Base-by-base conservation (phyloP, 2,329 filamentous ascomycete genomes). In the Talaromyces atroroseus region DNA sequence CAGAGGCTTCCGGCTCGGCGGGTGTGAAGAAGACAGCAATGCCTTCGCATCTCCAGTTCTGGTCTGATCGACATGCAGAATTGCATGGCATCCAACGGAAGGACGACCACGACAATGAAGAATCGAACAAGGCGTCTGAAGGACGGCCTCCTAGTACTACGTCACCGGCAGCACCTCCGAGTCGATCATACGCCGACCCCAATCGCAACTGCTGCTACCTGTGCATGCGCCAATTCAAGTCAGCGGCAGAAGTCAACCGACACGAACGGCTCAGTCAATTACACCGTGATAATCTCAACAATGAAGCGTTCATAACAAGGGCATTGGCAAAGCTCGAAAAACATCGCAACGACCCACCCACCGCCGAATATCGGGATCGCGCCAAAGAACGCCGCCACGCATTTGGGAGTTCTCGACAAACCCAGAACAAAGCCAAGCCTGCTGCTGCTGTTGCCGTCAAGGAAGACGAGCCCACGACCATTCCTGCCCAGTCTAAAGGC, bases 21-120 rank as follows among this genome's bases (percentile, higher is more conserved):
- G 60, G 65, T 8, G 59, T 64, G 6, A 75, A 75, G 61, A 78
- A 77, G 55, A 65, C 83, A 62, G 75, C 78, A 7, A 78, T 86
- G 50, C 81, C 83, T 3, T 82, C 84, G 1, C 84, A 88, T 68
- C 75, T 89, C 47, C 83, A 88, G 68, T 87, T 86, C 68, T 89
- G 86, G 86, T 82, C 83, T 49, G 83, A 87, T 64, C 83, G 85
- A 50, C 84, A 87, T 65, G 85, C 84, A 1, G 85, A 89, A 64
- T 73, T 88, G 23, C 83, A 86, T 63, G 80, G 82, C 57, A 78
- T 73, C 21, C 65, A 71, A 24, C 68, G 67, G 46, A 68, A 71
- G 46, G 67, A 67, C 18, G 60, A 58, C 5, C 64, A 71, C 5
- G 66, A 64, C 14, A 23, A 45, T 12, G 45, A 49, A 16, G 50